Evolutionary conservation across 163 green algal species (phyloP).

Genomic region (Prototheca cutis): DNA sequence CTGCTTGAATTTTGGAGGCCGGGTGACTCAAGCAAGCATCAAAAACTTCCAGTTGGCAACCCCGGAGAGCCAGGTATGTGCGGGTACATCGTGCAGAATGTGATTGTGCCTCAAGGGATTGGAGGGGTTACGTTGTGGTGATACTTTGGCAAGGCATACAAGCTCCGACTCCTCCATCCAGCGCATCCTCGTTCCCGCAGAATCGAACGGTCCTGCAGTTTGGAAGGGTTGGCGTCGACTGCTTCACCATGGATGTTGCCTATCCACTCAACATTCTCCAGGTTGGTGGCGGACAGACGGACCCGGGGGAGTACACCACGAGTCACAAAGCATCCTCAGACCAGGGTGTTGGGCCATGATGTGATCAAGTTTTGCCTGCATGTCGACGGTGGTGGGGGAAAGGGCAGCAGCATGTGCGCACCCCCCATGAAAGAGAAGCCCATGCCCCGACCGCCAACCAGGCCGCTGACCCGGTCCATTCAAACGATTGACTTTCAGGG

Average conservation of each 20-base stretch:
- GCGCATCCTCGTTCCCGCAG: slow-evolving; percentile 3
- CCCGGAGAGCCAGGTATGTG: slow-evolving; percentile 10
- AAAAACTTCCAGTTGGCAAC: slow-evolving; percentile 74
- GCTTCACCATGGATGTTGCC: slow-evolving; percentile 66
- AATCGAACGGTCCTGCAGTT: slow-evolving; percentile 45
- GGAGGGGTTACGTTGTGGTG: background rate
- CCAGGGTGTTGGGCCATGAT: too few relatives aligned
- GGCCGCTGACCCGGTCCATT: too few relatives aligned
- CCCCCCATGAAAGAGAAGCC: too few relatives aligned
- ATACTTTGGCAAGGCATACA: background rate
- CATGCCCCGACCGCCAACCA: too few relatives aligned
- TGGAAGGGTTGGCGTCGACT: slow-evolving; percentile 54
- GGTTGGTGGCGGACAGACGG: background rate
- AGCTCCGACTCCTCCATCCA: too few relatives aligned
- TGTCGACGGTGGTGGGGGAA: too few relatives aligned
- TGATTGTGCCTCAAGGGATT: background rate
- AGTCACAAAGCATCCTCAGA: background rate
- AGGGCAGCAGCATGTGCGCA: too few relatives aligned
- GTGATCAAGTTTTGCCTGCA: too few relatives aligned
- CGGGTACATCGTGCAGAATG: background rate
- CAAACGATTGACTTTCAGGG: slow-evolving; percentile 25
- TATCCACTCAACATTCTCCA: slow-evolving; percentile 43
- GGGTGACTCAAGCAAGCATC: slow-evolving; percentile 58
- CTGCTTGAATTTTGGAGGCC: slow-evolving; percentile 67
- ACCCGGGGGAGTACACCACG: background rate